These are phyloP conservation scores for Amanita pallidorosea DNA, from an alignment of 768 basidiomycete species.

Conservation along the genomic window DNA sequence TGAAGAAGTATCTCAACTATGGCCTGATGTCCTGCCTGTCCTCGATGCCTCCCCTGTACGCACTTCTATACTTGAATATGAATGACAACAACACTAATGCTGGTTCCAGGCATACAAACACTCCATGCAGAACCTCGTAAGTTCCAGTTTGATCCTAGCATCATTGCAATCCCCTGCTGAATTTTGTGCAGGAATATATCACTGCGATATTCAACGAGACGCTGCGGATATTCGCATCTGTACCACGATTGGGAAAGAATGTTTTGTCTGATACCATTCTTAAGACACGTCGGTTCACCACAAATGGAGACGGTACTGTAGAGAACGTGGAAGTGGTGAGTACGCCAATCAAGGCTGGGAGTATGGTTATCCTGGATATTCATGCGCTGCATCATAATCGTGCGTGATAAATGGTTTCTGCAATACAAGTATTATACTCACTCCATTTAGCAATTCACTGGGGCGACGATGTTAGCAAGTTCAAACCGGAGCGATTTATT, in stretches of 20 bases:
- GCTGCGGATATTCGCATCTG: constrained; percentile 30
- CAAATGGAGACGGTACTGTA: constrained; percentile 14
- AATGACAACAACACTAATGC: background rate
- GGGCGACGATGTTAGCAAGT: constrained; percentile 33
- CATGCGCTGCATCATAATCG: constrained; percentile 34
- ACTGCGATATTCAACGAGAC: constrained; percentile 34
- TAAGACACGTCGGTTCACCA: constrained; percentile 21
- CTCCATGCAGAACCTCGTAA: constrained; percentile 24
- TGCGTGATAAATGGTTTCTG: constrained; percentile 15
- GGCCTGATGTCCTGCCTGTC: constrained; percentile 25
- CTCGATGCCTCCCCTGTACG: constrained; percentile 18
- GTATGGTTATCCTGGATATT: constrained; percentile 28
- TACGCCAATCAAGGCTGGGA: constrained; percentile 28
- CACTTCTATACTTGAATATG: background rate
- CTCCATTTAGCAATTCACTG: constrained; percentile 31
- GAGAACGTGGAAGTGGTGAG: constrained; percentile 17
- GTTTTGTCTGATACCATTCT: constrained; percentile 25
- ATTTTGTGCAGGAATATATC: constrained; percentile 26
- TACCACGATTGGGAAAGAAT: constrained; percentile 22
- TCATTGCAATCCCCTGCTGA: background rate
- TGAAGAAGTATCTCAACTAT: constrained; percentile 23
- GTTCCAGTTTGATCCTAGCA: constrained; percentile 4
- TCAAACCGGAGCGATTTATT: constrained; percentile 40
- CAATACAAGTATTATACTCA: background rate
- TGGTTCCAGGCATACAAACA: constrained; percentile 26